Percentiles rank a stretch among this genome's conserved stretches.
phyloP scores from a whole-genome alignment of 1,284 basidiomycete species.

The Cerioporus squamosus region DNA sequence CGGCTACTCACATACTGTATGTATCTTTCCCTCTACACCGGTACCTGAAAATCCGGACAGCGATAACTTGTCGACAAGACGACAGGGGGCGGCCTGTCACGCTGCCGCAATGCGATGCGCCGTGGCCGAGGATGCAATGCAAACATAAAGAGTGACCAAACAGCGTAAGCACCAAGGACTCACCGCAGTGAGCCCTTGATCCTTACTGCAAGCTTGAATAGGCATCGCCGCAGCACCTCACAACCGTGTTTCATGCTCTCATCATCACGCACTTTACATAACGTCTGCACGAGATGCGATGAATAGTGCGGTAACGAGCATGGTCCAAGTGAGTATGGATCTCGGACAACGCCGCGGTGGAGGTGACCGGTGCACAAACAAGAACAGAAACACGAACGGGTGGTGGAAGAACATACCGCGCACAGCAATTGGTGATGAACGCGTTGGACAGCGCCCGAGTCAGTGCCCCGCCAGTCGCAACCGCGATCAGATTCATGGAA shows the following conservation, averaged over 20 bases:
- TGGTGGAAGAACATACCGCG: slow-evolving; percentile 3
- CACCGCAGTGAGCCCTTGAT: slow-evolving; percentile 2
- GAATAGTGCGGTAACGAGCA: neutral
- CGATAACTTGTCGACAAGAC: slow-evolving; percentile 22
- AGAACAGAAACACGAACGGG: neutral
- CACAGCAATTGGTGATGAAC: slow-evolving; percentile 15
- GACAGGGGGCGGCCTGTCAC: slow-evolving; percentile 16
- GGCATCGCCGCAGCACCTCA: slow-evolving; percentile 13
- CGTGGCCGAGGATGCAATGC: slow-evolving; percentile 5
- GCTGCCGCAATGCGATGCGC: slow-evolving; percentile 19
- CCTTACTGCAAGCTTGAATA: neutral
- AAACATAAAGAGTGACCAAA: neutral
- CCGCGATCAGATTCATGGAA: neutral
- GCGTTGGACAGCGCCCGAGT: neutral
- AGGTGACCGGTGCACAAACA: neutral
- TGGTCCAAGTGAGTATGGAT: neutral
- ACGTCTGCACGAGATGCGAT: slow-evolving; percentile 7
- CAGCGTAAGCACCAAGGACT: neutral
- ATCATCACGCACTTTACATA: slow-evolving; percentile 14
- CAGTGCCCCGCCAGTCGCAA: neutral
- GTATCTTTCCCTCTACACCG: slow-evolving; percentile 4
- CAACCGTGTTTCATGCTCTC: slow-evolving; percentile 7
- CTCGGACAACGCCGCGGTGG: neutral
- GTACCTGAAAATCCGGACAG: slow-evolving; percentile 26
- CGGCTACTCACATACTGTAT: slow-evolving; percentile 14